These are phyloP conservation scores for Pistacia atlantica DNA, from an alignment of 345 rosid species.

Conservation along the genomic window DNA sequence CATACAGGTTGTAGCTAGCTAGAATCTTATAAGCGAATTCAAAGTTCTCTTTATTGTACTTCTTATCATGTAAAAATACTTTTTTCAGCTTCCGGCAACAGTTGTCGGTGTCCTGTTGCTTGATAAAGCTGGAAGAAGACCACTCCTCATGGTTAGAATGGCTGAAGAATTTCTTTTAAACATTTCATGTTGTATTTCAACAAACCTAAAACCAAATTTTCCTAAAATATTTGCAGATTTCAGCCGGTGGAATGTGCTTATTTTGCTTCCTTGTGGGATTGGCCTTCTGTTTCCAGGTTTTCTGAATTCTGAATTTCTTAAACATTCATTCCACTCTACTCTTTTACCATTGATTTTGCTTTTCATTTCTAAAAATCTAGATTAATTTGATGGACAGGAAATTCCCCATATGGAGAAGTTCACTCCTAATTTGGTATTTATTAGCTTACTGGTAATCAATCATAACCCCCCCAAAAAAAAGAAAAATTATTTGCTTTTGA, in stretches of 20 bases:
- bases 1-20: constrained; percentile 28
- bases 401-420: constrained; percentile 21
- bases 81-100: constrained; percentile 42
- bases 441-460: constrained; percentile 41
- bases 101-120: constrained; percentile 35
- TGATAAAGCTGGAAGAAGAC: constrained; percentile 58
- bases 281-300: constrained; percentile 55
- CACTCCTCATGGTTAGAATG: constrained; percentile 46
- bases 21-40: neutral
- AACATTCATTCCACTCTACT: neutral
- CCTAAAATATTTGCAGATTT: constrained; percentile 36
- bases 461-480: neutral
- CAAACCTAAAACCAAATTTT: neutral
- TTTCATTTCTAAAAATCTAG: neutral
- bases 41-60: neutral
- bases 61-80: neutral
- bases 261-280: constrained; percentile 39
- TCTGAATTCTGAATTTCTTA: neutral
- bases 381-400: constrained; percentile 25
- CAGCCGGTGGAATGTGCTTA: constrained; percentile 48
- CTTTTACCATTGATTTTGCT: neutral
- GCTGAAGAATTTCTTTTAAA: neutral
- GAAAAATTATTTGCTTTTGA: neutral
- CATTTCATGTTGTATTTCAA: neutral
- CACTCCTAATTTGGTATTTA: constrained; percentile 33